Evolutionary conservation across 2,329 filamentous ascomycete genomes (phyloP), one percentile per base, ranked within the genome.

Genomic region (Pseudovirgaria hyperparasitica): DNA sequence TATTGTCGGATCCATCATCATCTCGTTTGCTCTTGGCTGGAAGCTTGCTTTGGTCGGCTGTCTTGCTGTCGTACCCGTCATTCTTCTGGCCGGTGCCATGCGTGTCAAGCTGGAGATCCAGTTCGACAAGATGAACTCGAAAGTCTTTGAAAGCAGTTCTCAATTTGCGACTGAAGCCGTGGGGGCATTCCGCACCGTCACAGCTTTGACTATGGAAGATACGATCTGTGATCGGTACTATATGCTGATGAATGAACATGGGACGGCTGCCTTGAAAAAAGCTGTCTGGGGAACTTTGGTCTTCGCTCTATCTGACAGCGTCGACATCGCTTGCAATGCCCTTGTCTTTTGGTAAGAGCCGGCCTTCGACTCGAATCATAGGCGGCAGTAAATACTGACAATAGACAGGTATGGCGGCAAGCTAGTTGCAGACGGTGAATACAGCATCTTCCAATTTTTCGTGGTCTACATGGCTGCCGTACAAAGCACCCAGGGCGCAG

Each of bases 121-220:
- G 34, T 81, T 82, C 32, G 75, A 79, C 34, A 63, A 69, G 39
- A 69, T 79, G 62, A 79, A 78, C 37, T 65, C 68, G 1, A 64
- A 63, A 8, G 73, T 82, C 0, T 84, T 82, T 38, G 64, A 68
- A 10, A 70, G 77, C 37, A 82, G 75, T 41, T 80, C 78, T 12
- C 71, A 79, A 40, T 82, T 84, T 39, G 79, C 76, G 0, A 70
- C 76, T 1, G 80, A 86, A 46, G 70, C 77, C 4, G 79, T 85
- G 21, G 67, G 72, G 2, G 78, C 78, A 0, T 81, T 82, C 47
- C 65, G 79, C 7, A 85, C 80, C 0, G 79, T 85, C 5, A 58
- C 74, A 0, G 67, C 76, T 1, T 59, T 85, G 11, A 79, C 74
- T 1, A 67, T 85, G 42, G 79, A 85, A 44, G 63, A 73, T 31